These are phyloP conservation scores for Microsporum audouinii DNA, from an alignment of 2,329 filamentous ascomycete species.

Conservation along the genomic window DNA sequence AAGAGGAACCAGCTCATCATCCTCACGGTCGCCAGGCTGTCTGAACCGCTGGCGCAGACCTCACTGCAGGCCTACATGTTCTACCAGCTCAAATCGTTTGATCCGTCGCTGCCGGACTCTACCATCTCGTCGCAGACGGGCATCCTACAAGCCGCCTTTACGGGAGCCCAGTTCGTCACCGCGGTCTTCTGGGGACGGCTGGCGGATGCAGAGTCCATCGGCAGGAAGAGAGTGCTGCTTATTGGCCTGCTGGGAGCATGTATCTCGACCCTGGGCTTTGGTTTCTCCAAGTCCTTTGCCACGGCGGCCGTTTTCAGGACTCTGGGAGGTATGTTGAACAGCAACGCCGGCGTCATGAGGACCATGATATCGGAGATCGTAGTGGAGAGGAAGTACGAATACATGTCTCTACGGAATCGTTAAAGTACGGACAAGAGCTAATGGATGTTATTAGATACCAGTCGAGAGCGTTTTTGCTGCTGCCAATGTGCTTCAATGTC, in stretches of 20 bases:
- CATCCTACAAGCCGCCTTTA: conserved; percentile 66
- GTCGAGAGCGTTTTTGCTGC: conserved; percentile 45
- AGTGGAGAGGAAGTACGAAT: conserved; percentile 51
- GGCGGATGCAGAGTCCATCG: conserved; percentile 52
- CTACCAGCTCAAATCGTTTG: conserved; percentile 76
- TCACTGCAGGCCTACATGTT: conserved; percentile 72
- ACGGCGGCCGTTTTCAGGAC: conserved; percentile 54
- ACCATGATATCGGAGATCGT: conserved; percentile 65
- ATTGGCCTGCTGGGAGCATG: conserved; percentile 63
- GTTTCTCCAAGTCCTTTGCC: conserved; percentile 54
- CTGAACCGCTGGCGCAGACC: conserved; percentile 72
- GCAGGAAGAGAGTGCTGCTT: conserved; percentile 66
- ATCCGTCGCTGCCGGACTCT: conserved; percentile 45
- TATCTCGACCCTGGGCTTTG: conserved; percentile 56
- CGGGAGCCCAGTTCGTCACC: conserved; percentile 68
- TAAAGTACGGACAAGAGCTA: conserved; percentile 14
- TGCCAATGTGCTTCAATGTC: conserved; percentile 60
- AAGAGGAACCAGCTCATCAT: conserved; percentile 66
- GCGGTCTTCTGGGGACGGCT: conserved; percentile 72
- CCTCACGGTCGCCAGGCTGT: conserved; percentile 64
- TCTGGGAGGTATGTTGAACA: conserved; percentile 57
- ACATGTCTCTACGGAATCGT: background rate
- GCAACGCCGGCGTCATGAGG: conserved; percentile 62
- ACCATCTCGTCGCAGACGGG: conserved; percentile 68
- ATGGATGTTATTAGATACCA: conserved; percentile 27